A percentile compares a stretch with the other conserved stretches of the same genome.
phyloP scores from a whole-genome alignment of 2,329 filamentous ascomycete genomes.

The Botrytis galanthina region DNA sequence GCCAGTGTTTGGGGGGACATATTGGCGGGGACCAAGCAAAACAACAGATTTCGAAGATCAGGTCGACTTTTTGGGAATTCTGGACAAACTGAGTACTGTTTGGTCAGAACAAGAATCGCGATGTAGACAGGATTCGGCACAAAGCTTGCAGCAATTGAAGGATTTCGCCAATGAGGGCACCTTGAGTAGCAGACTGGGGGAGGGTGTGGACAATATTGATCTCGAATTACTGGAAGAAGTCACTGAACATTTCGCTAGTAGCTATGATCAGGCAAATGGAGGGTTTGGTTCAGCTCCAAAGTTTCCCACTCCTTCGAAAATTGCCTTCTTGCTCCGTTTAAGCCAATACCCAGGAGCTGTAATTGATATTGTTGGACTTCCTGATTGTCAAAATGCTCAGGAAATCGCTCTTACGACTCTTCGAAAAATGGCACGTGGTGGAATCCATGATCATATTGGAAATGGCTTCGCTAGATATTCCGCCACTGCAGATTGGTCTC shows the following conservation, averaged over 20 bases:
- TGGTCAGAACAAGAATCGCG: slow-evolving; percentile 85
- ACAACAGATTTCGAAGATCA: slow-evolving; percentile 50
- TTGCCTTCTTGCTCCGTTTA: slow-evolving; percentile 77
- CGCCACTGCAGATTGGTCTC: slow-evolving; percentile 85
- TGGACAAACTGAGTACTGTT: slow-evolving; percentile 70
- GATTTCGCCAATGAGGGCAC: slow-evolving; percentile 90
- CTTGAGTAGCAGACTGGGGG: slow-evolving; percentile 46
- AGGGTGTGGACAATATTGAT: slow-evolving; percentile 69
- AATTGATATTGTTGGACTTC: slow-evolving; percentile 79
- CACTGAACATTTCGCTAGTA: slow-evolving; percentile 72
- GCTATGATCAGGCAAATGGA: slow-evolving; percentile 75
- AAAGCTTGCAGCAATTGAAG: slow-evolving; percentile 75
- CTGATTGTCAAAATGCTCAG: slow-evolving; percentile 70
- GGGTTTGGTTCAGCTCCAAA: slow-evolving; percentile 83
- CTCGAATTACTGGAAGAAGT: slow-evolving; percentile 90
- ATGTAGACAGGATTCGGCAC: slow-evolving; percentile 78
- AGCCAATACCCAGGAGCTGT: slow-evolving; percentile 69
- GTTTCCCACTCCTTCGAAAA: slow-evolving; percentile 83
- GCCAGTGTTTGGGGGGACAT: slow-evolving; percentile 93
- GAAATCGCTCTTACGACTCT: slow-evolving; percentile 81
- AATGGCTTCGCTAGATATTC: slow-evolving; percentile 83
- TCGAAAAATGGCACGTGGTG: slow-evolving; percentile 70
- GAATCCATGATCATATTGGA: slow-evolving; percentile 72
- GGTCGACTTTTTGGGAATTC: slow-evolving; percentile 77
- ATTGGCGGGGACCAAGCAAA: slow-evolving; percentile 66